Evolutionary conservation across 148 eudicot species (phyloP).

Genomic region (Rheum nobile): DNA sequence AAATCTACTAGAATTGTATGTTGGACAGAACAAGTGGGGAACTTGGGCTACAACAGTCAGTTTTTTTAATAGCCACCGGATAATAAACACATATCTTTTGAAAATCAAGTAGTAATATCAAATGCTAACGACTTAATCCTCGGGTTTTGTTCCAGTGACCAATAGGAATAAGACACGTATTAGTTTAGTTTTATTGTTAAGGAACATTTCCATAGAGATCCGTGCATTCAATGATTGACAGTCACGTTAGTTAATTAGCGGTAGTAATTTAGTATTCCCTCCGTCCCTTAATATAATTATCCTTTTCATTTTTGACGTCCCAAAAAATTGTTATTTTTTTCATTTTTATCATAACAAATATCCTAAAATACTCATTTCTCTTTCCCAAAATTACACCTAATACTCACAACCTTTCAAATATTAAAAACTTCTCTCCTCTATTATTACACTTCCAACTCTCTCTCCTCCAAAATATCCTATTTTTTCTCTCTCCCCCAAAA

Average conservation of each 20-base stretch:
- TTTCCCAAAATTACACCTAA: too few species aligned
- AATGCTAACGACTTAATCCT: neutral
- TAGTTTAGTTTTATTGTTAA: neutral
- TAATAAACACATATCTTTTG: neutral
- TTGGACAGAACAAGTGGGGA: neutral
- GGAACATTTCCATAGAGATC: neutral
- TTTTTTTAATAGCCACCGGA: neutral
- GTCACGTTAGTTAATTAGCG: constrained; percentile 19
- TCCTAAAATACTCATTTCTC: too few species aligned
- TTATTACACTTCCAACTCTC: too few species aligned
- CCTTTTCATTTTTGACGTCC: too few species aligned
- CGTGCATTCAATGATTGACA: constrained; percentile 30
- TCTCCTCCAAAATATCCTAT: too few species aligned
- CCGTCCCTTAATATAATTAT: too few species aligned
- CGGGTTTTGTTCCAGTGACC: neutral
- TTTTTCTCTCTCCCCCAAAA: too few species aligned
- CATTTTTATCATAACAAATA: too few species aligned
- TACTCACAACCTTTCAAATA: too few species aligned
- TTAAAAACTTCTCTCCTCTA: too few species aligned
- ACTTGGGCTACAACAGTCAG: neutral
- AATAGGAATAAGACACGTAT: neutral
- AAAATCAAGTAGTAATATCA: neutral
- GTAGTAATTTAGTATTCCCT: neutral
- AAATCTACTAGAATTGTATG: neutral
- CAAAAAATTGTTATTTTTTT: too few species aligned